Evolutionary conservation across 805 yeast species (phyloP).

Genomic region (Sugiyamaella lignohabitans): DNA sequence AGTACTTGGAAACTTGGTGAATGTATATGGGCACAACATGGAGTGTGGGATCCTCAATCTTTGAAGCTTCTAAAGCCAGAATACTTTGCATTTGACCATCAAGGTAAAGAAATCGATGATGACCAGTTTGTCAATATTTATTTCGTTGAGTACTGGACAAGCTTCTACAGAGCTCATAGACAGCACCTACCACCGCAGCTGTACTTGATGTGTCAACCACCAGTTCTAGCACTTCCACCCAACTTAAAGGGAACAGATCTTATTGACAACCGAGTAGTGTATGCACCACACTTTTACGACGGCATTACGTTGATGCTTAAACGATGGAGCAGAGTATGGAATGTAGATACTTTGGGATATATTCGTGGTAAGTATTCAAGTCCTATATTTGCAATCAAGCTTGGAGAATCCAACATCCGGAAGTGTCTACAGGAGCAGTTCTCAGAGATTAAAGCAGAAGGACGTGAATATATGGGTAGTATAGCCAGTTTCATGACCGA

Average conservation of each 20-base stretch:
- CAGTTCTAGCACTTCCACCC: slow-evolving; percentile 77
- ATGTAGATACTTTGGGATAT: slow-evolving; percentile 85
- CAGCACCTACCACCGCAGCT: slow-evolving; percentile 40
- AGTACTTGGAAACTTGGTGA: slow-evolving; percentile 61
- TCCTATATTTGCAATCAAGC: slow-evolving; percentile 61
- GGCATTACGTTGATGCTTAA: slow-evolving; percentile 91
- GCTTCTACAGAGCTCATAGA: slow-evolving; percentile 38
- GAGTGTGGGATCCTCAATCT: slow-evolving; percentile 57
- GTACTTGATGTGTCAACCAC: slow-evolving; percentile 69
- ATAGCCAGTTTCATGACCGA: slow-evolving; percentile 82
- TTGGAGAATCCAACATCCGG: slow-evolving; percentile 74
- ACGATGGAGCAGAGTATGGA: slow-evolving; percentile 75
- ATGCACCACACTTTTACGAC: slow-evolving; percentile 89
- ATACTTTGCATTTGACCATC: slow-evolving; percentile 39
- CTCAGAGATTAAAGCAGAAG: slow-evolving; percentile 58
- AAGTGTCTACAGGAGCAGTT: slow-evolving; percentile 66
- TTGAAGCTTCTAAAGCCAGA: slow-evolving; percentile 36
- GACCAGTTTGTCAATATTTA: slow-evolving; percentile 44
- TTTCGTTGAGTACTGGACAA: slow-evolving; percentile 57
- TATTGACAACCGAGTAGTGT: slow-evolving; percentile 58
- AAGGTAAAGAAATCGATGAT: slow-evolving; percentile 21
- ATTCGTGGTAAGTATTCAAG: slow-evolving; percentile 68
- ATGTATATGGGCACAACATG: slow-evolving; percentile 77
- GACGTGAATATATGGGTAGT: slow-evolving; percentile 52
- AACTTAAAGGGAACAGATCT: slow-evolving; percentile 38